phyloP scores from a whole-genome alignment of 805 yeast genomes.

The Ogataea paradorogensis region DNA sequence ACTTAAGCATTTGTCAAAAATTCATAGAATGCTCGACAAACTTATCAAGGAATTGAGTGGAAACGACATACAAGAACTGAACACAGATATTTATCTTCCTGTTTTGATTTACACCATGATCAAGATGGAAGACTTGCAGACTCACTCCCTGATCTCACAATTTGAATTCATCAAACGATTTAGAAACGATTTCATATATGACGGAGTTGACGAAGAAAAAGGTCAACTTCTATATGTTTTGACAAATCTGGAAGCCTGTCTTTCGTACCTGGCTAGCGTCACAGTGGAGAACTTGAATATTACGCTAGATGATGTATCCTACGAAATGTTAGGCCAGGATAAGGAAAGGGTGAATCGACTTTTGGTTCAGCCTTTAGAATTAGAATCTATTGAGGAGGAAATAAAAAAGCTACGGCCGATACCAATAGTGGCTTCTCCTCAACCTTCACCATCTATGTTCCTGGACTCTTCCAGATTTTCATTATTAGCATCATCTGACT shows the following conservation, averaged over 20 bases:
- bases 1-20: slow-evolving; percentile 29
- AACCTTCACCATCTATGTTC: slow-evolving; percentile 11
- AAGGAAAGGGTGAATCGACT: neutral
- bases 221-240: slow-evolving; percentile 35
- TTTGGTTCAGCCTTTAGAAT: slow-evolving; percentile 22
- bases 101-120: slow-evolving; percentile 33
- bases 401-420: slow-evolving; percentile 15
- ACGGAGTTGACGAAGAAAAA: slow-evolving; percentile 26
- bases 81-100: slow-evolving; percentile 36
- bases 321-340: slow-evolving; percentile 3
- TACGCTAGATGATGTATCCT: slow-evolving; percentile 12
- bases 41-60: slow-evolving; percentile 22
- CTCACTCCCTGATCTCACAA: slow-evolving; percentile 31
- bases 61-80: slow-evolving; percentile 17
- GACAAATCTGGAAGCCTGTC: slow-evolving; percentile 37
- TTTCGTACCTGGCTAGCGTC: slow-evolving; percentile 34
- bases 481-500: slow-evolving; percentile 20
- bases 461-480: slow-evolving; percentile 5
- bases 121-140: slow-evolving; percentile 28
- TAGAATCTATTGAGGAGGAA: slow-evolving; percentile 30
- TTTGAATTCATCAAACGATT: slow-evolving; percentile 34
- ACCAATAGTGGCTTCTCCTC: slow-evolving; percentile 2
- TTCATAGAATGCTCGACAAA: slow-evolving; percentile 30
- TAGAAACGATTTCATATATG: slow-evolving; percentile 30
- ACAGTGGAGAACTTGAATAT: slow-evolving; percentile 31